Evolutionary conservation across 169 alveolate genomes (phyloP), one percentile per base, ranked within the genome.

Genomic region (Plasmodium sp.): DNA sequence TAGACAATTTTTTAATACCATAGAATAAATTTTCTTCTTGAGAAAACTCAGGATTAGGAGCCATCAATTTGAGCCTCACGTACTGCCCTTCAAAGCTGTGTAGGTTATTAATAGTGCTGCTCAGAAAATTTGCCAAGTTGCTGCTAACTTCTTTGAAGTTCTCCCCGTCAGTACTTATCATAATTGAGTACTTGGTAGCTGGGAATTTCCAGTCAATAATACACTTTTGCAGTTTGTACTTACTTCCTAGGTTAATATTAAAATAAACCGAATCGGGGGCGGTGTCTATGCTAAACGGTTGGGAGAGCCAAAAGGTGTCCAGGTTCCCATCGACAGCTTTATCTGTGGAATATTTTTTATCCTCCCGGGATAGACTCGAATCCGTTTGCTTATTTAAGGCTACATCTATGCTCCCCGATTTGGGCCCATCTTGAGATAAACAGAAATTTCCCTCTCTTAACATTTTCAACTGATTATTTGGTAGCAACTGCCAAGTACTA

Each of bases 161-260:
- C 41, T 77, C 84, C 41, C 98, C 98, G 83, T 96, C 98, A 3
- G 31, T 82, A 81, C 97, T 96, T 36, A 90, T 85, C 48, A 81
- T 75, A 22, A 98, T 93, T 22, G 97, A 77, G 84, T 96, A 98
- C 36, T 97, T 93, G 45, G 97, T 95, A 16, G 99, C 98, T 1
- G 99, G 99, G 56, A 85, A 96, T 80, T 96, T 97, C 99, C 99
- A 98, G 36, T 96, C 98, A 36, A 98, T 96, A 34, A 96, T 96
- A 2, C 96, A 51, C 2, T 92, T 95, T 58, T 93, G 93, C 34
- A 97, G 92, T 92, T 97, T 97, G 93, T 96, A 97, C 43, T 67
- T 77, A 56, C 96, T 97, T n/a, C 97, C 98, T 84, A 97, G 90
- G 96, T 97, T 96, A 18, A 97, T 85, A 27, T 95, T 96, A 77